Base-by-base conservation (phyloP, 1,284 basidiomycete species). In the Irpex lacteus region DNA sequence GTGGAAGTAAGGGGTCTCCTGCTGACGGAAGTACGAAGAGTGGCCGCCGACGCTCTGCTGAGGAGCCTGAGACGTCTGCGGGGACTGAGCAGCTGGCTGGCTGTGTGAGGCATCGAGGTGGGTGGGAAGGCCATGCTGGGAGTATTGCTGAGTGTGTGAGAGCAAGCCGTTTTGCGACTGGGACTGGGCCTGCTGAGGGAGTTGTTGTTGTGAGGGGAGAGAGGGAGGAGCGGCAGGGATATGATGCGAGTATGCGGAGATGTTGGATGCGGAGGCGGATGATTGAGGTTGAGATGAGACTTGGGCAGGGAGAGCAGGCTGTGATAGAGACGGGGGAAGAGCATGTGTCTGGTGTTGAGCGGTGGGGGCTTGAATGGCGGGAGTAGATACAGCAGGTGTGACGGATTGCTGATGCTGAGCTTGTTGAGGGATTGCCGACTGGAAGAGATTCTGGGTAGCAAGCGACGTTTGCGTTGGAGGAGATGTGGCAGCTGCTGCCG, bases 1-100 rank as follows among this genome's bases (percentile, higher is more conserved):
- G 70, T 92, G 88, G 80, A 89, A 91, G 74, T 91, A 92, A 3
- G 87, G 87, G 6, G 80, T 74, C 38, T 90, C 87, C 5, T 81
- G 81, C 71, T 88, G 62, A 34, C 53, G 88, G 60, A 90, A 82
- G 80, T 89, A 90, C 70, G 90, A 91, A 0, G 80, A 79, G 13
- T 76, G 74, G 8, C 70, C 73, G 19, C 68, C 69, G 26, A 73
- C 58, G 67, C 68, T 81, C 50, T 82, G 80, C 63, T 81, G 81
- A 60, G 80, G 82, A 52, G 78, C 73, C 21, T 77, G 74, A 62
- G 78, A 77, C 7, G 72, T 68, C 63, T 81, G 82, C 19, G 71
- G 69, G 5, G 68, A 69, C 26, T 75, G 73, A 13, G 70, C 63
- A 13, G 77, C 68, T 65, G 76, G 80, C 65, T 79, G 80, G 32